phyloP scores from a whole-genome alignment of 2,329 filamentous ascomycete genomes.

The Magnaporthiopsis rhizophila region DNA sequence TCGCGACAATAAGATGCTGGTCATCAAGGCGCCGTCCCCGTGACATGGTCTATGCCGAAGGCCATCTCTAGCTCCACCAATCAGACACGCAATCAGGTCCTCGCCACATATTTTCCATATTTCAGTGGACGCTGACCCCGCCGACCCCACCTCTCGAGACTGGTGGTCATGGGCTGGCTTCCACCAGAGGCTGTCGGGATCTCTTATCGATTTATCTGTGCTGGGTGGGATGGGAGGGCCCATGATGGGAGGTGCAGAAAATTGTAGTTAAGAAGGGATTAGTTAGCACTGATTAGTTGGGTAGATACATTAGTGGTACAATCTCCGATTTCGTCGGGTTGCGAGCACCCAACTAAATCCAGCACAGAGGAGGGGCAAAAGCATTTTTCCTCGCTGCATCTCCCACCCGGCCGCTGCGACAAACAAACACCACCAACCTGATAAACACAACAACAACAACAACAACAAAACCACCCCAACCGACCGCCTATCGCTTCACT shows the following conservation, averaged over 20 bases:
- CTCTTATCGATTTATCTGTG: neutral
- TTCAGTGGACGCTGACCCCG: neutral
- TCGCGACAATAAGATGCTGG: neutral
- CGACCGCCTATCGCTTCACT: neutral
- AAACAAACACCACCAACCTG: neutral
- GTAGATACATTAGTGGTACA: neutral
- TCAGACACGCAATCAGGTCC: neutral
- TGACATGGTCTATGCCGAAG: neutral
- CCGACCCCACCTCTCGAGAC: neutral
- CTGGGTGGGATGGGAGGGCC: neutral
- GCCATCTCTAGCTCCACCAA: neutral
- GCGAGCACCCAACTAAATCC: neutral
- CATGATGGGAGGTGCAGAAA: neutral
- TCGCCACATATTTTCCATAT: neutral
- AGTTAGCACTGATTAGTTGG: neutral
- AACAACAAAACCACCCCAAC: neutral
- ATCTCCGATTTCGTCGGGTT: neutral
- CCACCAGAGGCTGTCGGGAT: neutral
- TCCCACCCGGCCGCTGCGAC: neutral
- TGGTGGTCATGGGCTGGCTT: neutral
- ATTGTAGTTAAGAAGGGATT: neutral
- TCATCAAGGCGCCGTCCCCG: too few relatives aligned
- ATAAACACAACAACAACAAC: neutral
- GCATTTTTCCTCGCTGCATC: neutral
- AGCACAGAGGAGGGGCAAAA: neutral